Evolutionary conservation across 2,329 filamentous ascomycete species (phyloP).

Genomic region (Coleophoma eucalyptorum): DNA sequence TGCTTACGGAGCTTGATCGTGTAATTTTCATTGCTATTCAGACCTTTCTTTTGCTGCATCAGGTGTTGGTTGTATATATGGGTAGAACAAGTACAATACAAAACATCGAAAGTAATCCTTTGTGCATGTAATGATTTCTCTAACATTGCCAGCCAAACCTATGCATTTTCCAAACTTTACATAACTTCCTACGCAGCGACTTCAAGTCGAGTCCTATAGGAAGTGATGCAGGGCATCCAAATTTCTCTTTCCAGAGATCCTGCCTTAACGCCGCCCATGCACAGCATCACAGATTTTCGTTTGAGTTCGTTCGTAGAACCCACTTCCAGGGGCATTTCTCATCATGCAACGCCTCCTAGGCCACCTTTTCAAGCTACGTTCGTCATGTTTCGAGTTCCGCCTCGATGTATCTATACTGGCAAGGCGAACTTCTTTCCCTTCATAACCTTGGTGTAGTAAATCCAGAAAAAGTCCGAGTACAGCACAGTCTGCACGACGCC

Average conservation of each 20-base stretch:
- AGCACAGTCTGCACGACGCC: conserved; percentile 90
- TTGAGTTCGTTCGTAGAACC: too few species aligned
- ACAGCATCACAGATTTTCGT: conserved; percentile 4
- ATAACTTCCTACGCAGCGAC: background rate
- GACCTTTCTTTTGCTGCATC: conserved; percentile 16
- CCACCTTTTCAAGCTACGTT: background rate
- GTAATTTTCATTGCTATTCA: conserved; percentile 16
- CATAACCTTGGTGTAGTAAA: conserved; percentile 96
- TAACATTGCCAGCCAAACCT: conserved; percentile 3
- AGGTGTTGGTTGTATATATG: conserved; percentile 31
- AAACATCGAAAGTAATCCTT: conserved; percentile 13
- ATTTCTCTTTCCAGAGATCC: conserved; percentile 2
- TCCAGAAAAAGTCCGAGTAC: conserved; percentile 99
- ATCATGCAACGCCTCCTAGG: background rate
- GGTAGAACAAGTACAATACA: conserved; percentile 23
- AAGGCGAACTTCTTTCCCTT: conserved; percentile 87
- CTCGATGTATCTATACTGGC: conserved; percentile 55
- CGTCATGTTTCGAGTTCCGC: too few species aligned
- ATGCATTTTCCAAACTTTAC: conserved; percentile 4
- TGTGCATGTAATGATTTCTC: background rate
- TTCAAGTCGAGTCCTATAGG: too few species aligned
- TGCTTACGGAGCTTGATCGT: conserved; percentile 25
- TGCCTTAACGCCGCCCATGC: conserved; percentile 23
- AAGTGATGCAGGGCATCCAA: too few species aligned
- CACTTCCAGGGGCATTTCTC: background rate